Conservation (phyloP, 139 green algal genomes). For the Chlamydomonas schloesseri region DNA sequence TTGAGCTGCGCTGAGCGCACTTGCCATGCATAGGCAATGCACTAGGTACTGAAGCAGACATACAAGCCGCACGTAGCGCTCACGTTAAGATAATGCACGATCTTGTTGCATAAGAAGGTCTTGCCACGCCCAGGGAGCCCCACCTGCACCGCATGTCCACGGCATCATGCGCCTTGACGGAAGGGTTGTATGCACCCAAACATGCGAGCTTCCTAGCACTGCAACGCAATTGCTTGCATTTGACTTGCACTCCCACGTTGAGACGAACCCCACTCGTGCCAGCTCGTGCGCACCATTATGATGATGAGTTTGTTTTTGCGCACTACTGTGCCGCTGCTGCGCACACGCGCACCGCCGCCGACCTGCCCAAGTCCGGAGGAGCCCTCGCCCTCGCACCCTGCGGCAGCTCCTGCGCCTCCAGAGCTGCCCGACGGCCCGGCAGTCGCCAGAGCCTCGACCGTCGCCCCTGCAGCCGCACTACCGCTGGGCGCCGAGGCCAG, state of each 20-base stretch:
- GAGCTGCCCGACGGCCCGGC: no score
- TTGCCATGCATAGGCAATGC: no score
- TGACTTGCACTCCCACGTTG: no score
- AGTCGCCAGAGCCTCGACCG: not conserved
- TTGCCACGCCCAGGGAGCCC: conserved; percentile 91
- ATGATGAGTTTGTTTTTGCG: conserved; percentile 84
- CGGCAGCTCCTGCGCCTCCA: not conserved
- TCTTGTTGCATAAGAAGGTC: conserved; percentile 95
- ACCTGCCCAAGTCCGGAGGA: no score
- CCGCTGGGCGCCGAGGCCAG: not conserved
- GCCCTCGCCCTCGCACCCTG: not conserved
- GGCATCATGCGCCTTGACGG: no score
- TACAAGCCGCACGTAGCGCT: no score
- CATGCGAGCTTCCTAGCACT: no score
- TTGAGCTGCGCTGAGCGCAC: no score
- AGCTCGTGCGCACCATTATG: conserved; percentile 71
- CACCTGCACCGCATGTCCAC: conserved; percentile 54
- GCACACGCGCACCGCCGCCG: not conserved
- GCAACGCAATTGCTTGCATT: no score
- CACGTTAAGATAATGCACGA: not conserved
- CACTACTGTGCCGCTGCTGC: not conserved
- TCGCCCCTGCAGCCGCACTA: not conserved
- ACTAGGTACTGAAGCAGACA: no score
- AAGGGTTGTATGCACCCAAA: no score
- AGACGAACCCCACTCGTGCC: no score